Conservation (phyloP, 768 basidiomycete species). For the Mycena metata region DNA sequence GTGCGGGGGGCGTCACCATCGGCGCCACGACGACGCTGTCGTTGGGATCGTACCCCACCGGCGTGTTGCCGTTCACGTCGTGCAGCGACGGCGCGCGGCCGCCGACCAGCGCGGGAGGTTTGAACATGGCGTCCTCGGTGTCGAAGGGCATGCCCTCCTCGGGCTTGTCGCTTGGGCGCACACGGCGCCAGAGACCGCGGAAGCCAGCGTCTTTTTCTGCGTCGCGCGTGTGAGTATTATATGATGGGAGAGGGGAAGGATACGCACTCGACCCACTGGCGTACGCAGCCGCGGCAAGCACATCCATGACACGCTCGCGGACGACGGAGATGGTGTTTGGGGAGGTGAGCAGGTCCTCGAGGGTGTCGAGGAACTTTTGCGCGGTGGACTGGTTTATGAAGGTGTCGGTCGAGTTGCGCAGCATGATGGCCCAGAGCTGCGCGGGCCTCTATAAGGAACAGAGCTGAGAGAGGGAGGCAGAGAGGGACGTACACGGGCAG, state of each 20-base stretch:
- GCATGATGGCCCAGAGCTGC: slow-evolving; percentile 93
- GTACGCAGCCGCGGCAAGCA: slow-evolving; percentile 85
- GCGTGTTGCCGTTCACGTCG: background rate
- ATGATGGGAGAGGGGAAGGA: background rate
- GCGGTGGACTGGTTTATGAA: slow-evolving; percentile 79
- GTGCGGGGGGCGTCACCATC: too few species aligned
- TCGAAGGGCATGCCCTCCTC: slow-evolving; percentile 88
- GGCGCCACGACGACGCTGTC: too few species aligned
- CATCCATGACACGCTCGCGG: slow-evolving; percentile 81
- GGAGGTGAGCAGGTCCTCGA: slow-evolving; percentile 78
- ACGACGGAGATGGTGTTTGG: slow-evolving; percentile 82
- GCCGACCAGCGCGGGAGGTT: slow-evolving; percentile 52
- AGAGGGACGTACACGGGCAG: slow-evolving; percentile 71
- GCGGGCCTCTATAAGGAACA: too few species aligned
- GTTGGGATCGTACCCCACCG: too few species aligned
- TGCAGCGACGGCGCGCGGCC: background rate
- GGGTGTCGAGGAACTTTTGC: slow-evolving; percentile 82
- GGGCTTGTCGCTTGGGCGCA: slow-evolving; percentile 84
- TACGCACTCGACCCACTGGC: slow-evolving; percentile 66
- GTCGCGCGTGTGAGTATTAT: background rate
- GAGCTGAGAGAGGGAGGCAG: too few species aligned
- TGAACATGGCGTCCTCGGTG: slow-evolving; percentile 84
- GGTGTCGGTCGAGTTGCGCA: slow-evolving; percentile 79
- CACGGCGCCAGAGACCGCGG: slow-evolving; percentile 80
- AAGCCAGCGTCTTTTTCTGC: slow-evolving; percentile 64